A percentile compares a stretch with the other conserved stretches of the same genome.
Evolutionary conservation across 2,329 filamentous ascomycete genomes (phyloP).

Genomic region (Chrysoporthe puriensis): DNA sequence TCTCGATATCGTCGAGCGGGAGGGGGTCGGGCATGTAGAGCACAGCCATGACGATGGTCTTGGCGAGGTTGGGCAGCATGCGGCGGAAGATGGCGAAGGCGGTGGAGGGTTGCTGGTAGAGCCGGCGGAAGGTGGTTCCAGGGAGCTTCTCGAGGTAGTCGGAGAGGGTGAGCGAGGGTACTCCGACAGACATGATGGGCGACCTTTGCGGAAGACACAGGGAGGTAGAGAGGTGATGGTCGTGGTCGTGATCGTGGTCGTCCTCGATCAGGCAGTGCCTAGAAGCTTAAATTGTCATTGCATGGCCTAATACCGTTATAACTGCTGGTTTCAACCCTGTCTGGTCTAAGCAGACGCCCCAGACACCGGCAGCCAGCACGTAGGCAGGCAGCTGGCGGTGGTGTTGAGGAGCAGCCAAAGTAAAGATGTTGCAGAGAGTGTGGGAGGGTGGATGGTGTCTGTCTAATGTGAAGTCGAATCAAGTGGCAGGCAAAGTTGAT

Average conservation of each 20-base stretch:
- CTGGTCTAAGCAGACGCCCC: neutral
- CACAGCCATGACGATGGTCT: constrained; percentile 93
- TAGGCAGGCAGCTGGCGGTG: neutral
- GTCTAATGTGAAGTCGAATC: neutral
- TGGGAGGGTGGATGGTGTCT: neutral
- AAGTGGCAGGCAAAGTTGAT: neutral
- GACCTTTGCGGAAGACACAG: neutral
- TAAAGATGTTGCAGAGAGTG: neutral
- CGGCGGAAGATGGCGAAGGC: constrained; percentile 94
- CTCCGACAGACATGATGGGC: constrained; percentile 47
- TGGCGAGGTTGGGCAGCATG: constrained; percentile 93
- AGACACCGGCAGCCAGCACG: constrained; percentile 1
- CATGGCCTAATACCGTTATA: constrained; percentile 1
- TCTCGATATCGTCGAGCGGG: constrained; percentile 77
- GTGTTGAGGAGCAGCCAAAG: neutral
- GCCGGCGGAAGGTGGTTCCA: constrained; percentile 83
- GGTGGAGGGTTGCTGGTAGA: constrained; percentile 96
- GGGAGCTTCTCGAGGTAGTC: constrained; percentile 93
- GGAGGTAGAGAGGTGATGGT: neutral
- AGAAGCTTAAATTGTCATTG: constrained; percentile 4
- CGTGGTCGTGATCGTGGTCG: neutral
- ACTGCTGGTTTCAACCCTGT: neutral
- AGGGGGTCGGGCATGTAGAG: constrained; percentile 87
- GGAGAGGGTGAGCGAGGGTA: constrained; percentile 65
- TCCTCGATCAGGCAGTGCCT: neutral